Conservation (phyloP, 2,329 filamentous ascomycete genomes). For the Aureobasidium zeae region DNA sequence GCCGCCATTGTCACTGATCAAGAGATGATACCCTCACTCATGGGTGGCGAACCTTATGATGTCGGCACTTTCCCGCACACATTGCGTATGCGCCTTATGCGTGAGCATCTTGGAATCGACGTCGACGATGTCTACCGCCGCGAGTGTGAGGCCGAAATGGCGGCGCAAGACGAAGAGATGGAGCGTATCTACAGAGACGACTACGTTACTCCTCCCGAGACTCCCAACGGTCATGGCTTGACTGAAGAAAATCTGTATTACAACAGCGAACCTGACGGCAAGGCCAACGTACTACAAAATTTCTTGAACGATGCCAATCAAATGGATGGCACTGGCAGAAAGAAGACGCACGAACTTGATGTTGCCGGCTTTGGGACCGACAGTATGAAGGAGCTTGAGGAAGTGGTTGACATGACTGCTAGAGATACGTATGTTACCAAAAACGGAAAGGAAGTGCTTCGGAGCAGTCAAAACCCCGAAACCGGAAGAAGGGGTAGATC, state of each 20-base stretch:
- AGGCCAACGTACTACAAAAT: conserved; percentile 8
- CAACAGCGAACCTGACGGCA: conserved; percentile 5
- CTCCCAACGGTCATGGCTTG: conserved; percentile 21
- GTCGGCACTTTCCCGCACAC: conserved; percentile 91
- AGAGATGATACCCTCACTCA: conserved; percentile 82
- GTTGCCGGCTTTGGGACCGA: conserved; percentile 71
- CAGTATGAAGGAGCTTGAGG: conserved; percentile 49
- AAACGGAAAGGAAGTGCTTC: conserved; percentile 57
- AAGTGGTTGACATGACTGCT: conserved; percentile 24
- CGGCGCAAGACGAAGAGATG: conserved; percentile 54
- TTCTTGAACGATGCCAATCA: conserved; percentile 14
- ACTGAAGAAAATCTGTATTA: conserved; percentile 22
- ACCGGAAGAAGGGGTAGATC: background rate
- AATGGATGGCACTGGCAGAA: conserved; percentile 50
- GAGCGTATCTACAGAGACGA: conserved; percentile 28
- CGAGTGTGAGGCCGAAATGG: conserved; percentile 27
- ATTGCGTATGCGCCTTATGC: conserved; percentile 85
- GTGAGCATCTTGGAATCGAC: conserved; percentile 91
- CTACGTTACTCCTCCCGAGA: conserved; percentile 29
- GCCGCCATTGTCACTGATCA: conserved; percentile 86
- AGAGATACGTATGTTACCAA: conserved; percentile 48
- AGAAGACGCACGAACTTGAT: conserved; percentile 59
- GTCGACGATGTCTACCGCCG: conserved; percentile 64
- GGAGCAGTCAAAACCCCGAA: conserved; percentile 2
- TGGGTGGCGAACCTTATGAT: conserved; percentile 81